Evolutionary conservation across 352 stramenopile species (phyloP).

Genomic region (Blastocystis sp.): DNA sequence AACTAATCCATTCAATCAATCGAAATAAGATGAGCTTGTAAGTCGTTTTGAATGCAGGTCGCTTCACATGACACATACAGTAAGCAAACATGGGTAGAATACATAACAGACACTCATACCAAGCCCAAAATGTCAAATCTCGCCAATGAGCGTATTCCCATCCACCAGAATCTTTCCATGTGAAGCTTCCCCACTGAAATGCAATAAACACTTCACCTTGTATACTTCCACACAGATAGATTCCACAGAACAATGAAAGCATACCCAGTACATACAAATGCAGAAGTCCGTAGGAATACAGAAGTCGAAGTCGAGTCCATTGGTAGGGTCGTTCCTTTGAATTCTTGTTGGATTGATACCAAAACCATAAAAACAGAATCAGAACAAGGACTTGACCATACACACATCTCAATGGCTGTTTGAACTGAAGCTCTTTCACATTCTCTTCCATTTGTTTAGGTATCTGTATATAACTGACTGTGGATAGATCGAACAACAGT

Average conservation of each 20-base stretch:
- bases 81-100: not conserved
- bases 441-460: too few species aligned
- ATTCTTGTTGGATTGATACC: not conserved
- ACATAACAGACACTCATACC: not conserved
- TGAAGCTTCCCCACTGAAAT: not conserved
- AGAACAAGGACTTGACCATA: not conserved
- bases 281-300: too few species aligned
- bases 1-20: too few species aligned
- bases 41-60: too few species aligned
- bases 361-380: not conserved
- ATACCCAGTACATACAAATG: not conserved
- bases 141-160: not conserved
- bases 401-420: not conserved
- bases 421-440: too few species aligned
- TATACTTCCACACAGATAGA: not conserved
- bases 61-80: too few species aligned
- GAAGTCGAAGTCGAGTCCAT: not conserved
- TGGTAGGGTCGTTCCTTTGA: not conserved
- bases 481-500: too few species aligned
- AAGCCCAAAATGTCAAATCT: not conserved
- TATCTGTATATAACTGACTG: too few species aligned
- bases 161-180: too few species aligned
- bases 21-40: too few species aligned
- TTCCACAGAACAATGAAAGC: not conserved
- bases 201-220: not conserved